phyloP scores from a whole-genome alignment of 768 basidiomycete species.

The Lactifluus hygrophoroides region DNA sequence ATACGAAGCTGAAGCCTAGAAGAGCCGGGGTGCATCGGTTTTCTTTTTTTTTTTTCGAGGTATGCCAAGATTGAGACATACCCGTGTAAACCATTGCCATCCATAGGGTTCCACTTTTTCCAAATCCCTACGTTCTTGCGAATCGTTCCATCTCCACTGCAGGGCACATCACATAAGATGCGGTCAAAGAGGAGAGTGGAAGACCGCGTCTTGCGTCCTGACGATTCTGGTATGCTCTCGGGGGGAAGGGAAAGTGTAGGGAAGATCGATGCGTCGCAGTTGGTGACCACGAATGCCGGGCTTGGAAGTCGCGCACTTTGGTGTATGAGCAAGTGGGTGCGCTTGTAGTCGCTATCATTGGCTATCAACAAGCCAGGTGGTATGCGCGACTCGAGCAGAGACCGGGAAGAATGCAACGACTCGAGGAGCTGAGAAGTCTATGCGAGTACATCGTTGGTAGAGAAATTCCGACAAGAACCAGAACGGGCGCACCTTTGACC shows the following conservation, averaged over 20 bases:
- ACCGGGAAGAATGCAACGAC: conserved; percentile 79
- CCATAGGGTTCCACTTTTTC: conserved; percentile 82
- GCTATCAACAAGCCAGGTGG: conserved; percentile 87
- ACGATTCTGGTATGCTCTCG: conserved; percentile 25
- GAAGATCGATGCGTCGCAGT: conserved; percentile 87
- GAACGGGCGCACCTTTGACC: conserved; percentile 64
- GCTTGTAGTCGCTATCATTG: conserved; percentile 91
- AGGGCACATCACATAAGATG: conserved; percentile 95
- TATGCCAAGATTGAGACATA: conserved; percentile 29
- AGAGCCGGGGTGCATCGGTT: not conserved
- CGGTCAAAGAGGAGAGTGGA: conserved; percentile 73
- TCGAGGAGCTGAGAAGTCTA: conserved; percentile 95
- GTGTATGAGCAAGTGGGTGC: conserved; percentile 94
- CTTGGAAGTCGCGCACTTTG: conserved; percentile 92
- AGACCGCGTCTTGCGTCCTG: conserved; percentile 26
- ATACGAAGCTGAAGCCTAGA: conserved; percentile 85
- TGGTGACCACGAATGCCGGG: conserved; percentile 90
- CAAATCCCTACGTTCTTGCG: conserved; percentile 94
- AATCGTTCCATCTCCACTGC: conserved; percentile 93
- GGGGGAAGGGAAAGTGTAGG: conserved; percentile 50
- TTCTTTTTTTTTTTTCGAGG: not conserved
- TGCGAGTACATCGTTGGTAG: not conserved
- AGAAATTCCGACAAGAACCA: not conserved
- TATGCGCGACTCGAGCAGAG: conserved; percentile 50
- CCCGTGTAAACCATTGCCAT: conserved; percentile 89